These are phyloP conservation scores for Staphylotrichum tortipilum DNA, from an alignment of 495 filamentous ascomycete genomes.

Conservation along the genomic window DNA sequence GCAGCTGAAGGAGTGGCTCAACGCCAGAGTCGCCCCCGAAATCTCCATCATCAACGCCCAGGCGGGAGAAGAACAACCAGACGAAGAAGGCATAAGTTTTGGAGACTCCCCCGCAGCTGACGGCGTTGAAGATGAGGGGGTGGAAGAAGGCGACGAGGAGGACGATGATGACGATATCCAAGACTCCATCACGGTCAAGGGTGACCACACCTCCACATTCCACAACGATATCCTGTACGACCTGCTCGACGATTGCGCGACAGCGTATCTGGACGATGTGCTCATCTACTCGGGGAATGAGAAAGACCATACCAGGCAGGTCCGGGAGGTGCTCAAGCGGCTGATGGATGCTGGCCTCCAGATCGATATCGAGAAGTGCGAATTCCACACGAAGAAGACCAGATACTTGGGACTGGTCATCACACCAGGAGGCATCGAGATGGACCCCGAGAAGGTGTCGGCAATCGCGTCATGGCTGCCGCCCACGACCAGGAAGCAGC, in stretches of 20 bases:
- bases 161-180: too few relatives aligned
- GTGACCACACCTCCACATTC: too few relatives aligned
- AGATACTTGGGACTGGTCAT: slow-evolving; percentile 2
- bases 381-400: neutral
- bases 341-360: neutral
- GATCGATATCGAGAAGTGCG: neutral
- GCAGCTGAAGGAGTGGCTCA: too few relatives aligned
- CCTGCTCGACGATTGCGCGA: neutral
- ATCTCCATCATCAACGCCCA: too few relatives aligned
- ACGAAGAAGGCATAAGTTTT: too few relatives aligned
- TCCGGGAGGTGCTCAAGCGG: neutral
- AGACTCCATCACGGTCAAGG: too few relatives aligned
- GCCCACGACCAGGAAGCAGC: neutral
- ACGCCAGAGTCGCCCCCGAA: too few relatives aligned
- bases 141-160: too few relatives aligned
- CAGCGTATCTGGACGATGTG: neutral
- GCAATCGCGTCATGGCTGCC: neutral
- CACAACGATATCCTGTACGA: neutral
- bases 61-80: too few relatives aligned
- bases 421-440: neutral
- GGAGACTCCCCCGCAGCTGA: too few relatives aligned
- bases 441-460: slow-evolving; percentile 1
- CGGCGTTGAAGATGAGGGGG: too few relatives aligned
- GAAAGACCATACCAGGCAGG: neutral
- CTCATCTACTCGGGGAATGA: neutral